Conservation (phyloP, 2,329 filamentous ascomycete species). For the Ceratocystis ficicola region DNA sequence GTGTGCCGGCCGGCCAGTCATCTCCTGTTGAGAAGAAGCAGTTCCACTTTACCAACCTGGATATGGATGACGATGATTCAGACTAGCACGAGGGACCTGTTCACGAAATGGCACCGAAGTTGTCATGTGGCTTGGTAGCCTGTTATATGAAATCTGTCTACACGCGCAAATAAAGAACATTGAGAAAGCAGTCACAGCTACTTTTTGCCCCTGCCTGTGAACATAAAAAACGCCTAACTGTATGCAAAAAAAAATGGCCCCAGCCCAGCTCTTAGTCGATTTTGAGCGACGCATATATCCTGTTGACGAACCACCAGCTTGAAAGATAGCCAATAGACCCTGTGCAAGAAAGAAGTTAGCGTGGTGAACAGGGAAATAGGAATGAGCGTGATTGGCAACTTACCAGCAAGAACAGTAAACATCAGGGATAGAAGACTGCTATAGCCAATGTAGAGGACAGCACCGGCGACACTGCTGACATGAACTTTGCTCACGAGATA, state of each 20-base stretch:
- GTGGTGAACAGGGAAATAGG: background rate
- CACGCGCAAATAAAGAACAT: background rate
- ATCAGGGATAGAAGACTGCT: conserved; percentile 78
- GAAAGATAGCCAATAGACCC: conserved; percentile 93
- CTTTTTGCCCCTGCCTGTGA: background rate
- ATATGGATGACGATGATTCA: conserved; percentile 39
- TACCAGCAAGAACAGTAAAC: conserved; percentile 89
- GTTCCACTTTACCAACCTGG: conserved; percentile 44
- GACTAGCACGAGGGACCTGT: background rate
- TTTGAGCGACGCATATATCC: conserved; percentile 96
- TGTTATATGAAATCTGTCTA: background rate
- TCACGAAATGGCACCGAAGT: background rate
- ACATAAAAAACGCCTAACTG: background rate
- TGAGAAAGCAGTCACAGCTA: background rate
- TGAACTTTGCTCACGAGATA: conserved; percentile 85
- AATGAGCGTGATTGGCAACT: conserved; percentile 30
- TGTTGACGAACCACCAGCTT: conserved; percentile 85
- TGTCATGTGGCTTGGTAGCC: background rate
- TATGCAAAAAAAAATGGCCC: background rate
- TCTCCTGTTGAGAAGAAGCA: conserved; percentile 37
- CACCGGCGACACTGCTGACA: conserved; percentile 71
- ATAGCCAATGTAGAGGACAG: conserved; percentile 87
- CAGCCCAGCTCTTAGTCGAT: conserved; percentile 53
- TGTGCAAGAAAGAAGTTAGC: conserved; percentile 31
- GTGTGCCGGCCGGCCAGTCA: conserved; percentile 25